Evolutionary conservation across 1,284 basidiomycete species (phyloP).

Genomic region (Afroboletus lepidellus): DNA sequence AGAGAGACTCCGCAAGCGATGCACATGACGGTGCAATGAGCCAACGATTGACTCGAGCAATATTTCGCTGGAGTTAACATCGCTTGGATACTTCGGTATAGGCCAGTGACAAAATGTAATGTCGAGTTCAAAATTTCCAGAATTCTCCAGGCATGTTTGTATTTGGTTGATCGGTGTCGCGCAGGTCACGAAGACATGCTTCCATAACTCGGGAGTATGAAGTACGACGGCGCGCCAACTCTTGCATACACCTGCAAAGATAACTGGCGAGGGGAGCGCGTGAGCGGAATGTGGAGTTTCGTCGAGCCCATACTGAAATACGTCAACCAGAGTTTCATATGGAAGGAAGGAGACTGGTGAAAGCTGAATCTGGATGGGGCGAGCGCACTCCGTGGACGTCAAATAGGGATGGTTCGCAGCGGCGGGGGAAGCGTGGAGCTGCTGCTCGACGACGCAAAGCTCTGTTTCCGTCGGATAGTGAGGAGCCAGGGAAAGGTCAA

Average conservation of each 20-base stretch:
- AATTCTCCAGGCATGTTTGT: slow-evolving; percentile 8
- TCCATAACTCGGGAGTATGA: slow-evolving; percentile 16
- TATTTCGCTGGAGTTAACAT: background rate
- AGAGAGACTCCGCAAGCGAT: slow-evolving; percentile 13
- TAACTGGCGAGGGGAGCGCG: slow-evolving; percentile 3
- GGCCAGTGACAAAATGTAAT: slow-evolving; percentile 18
- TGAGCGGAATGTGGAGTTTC: background rate
- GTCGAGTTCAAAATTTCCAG: slow-evolving; percentile 7
- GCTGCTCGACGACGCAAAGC: background rate
- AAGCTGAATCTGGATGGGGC: slow-evolving; percentile 7
- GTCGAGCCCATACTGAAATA: slow-evolving; percentile 15
- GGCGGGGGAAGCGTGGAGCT: background rate
- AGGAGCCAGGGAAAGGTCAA: background rate
- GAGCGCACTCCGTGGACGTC: background rate
- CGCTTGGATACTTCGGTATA: background rate
- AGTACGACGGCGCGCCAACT: slow-evolving; percentile 14
- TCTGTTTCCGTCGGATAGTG: slow-evolving; percentile 1
- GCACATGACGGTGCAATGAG: slow-evolving; percentile 3
- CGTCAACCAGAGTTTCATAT: slow-evolving; percentile 17
- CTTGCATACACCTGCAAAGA: slow-evolving; percentile 16
- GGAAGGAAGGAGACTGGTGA: slow-evolving; percentile 18
- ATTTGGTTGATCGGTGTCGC: slow-evolving; percentile 8
- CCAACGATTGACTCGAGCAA: slow-evolving; percentile 7
- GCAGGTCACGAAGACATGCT: slow-evolving; percentile 19
- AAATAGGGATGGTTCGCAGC: background rate